A percentile compares a stretch with the other conserved stretches of the same genome.
Evolutionary conservation across 108 stramenopile genomes (phyloP).

Genomic region (Fragilaria crotonensis): DNA sequence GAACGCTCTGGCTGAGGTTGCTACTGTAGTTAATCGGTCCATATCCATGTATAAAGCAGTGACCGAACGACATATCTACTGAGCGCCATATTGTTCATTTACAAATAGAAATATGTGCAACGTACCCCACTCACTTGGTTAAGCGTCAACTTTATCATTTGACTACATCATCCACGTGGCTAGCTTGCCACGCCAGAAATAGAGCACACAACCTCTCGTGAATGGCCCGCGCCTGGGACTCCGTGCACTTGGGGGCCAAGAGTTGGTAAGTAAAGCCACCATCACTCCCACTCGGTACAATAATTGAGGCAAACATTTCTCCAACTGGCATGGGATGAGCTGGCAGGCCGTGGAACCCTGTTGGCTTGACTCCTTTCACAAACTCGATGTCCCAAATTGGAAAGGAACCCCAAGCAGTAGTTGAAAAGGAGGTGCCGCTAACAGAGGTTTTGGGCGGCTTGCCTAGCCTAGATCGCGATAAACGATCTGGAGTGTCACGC

Average conservation of each 20-base stretch:
- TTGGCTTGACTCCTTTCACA: background rate
- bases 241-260: conserved; percentile 13
- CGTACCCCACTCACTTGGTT: no score
- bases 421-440: conserved; percentile 17
- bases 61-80: no score
- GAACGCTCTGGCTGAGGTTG: no score
- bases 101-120: no score
- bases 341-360: conserved; percentile 23
- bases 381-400: conserved; percentile 22
- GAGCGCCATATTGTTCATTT: no score
- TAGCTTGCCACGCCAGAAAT: background rate
- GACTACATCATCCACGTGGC: no score
- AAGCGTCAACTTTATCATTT: no score
- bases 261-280: conserved; percentile 20
- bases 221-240: background rate
- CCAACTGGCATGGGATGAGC: conserved; percentile 21
- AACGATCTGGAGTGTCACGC: conserved; percentile 11
- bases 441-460: conserved; percentile 1
- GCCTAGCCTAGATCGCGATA: conserved; percentile 7
- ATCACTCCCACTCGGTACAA: conserved; percentile 11
- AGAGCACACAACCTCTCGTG: background rate
- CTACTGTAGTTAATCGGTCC: no score
- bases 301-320: conserved; percentile 19
- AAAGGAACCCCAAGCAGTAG: conserved; percentile 21
- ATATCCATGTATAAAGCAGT: no score